A percentile compares a stretch with the other conserved stretches of the same genome.
Evolutionary conservation across 345 rosid species (phyloP).

Genomic region (Hibiscus mutabilis): DNA sequence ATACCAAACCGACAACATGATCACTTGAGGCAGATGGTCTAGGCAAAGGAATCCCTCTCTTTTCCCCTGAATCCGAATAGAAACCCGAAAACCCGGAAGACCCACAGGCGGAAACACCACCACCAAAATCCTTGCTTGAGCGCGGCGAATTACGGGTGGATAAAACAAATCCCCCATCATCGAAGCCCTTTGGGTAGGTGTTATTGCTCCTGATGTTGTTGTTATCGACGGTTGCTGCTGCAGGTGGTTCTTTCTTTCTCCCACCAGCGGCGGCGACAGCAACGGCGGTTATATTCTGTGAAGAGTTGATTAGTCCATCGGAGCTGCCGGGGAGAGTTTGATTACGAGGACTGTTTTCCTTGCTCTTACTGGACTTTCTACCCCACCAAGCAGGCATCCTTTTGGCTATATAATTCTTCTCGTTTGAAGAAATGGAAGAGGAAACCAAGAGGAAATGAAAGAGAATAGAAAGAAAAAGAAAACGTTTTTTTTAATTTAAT

Average conservation of each 20-base stretch:
- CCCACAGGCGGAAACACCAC: slow-evolving; percentile 29
- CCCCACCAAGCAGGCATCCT: slow-evolving; percentile 83
- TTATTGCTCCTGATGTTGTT: slow-evolving; percentile 11
- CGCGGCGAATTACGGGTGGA: slow-evolving; percentile 41
- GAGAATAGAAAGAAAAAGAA: not conserved
- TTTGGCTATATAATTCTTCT: not conserved
- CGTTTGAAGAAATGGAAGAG: not conserved
- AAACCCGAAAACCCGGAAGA: slow-evolving; percentile 59
- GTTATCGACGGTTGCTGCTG: not conserved
- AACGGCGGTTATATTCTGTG: not conserved
- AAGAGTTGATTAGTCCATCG: slow-evolving; percentile 17
- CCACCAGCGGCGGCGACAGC: not conserved
- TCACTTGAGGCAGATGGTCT: slow-evolving; percentile 44
- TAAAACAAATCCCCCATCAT: slow-evolving; percentile 16
- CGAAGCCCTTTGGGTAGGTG: slow-evolving; percentile 26
- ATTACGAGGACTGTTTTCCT: slow-evolving; percentile 33
- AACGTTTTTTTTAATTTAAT: not conserved
- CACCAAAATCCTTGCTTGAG: slow-evolving; percentile 33
- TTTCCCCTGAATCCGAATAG: slow-evolving; percentile 58
- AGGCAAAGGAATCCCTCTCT: slow-evolving; percentile 66
- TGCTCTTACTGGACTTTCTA: slow-evolving; percentile 47
- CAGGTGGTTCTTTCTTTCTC: no score
- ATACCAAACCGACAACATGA: slow-evolving; percentile 35
- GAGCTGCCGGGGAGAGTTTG: slow-evolving; percentile 9
- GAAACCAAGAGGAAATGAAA: not conserved